These are phyloP conservation scores for Dictyophora rubrovolvata DNA, from an alignment of 768 basidiomycete genomes.

Conservation along the genomic window DNA sequence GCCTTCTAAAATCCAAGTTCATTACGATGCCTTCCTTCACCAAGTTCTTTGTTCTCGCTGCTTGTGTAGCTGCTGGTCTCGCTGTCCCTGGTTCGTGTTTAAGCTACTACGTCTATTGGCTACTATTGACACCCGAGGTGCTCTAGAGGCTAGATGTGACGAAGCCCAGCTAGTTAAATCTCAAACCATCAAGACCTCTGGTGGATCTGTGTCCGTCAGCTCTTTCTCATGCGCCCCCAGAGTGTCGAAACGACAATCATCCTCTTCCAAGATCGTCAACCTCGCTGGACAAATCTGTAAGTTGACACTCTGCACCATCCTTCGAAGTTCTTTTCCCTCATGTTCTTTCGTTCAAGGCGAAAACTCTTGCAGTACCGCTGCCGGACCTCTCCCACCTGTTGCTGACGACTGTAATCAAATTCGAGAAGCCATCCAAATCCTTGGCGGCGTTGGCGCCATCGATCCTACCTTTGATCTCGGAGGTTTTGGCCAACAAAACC, in stretches of 20 bases:
- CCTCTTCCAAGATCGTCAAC: background rate
- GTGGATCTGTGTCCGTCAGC: background rate
- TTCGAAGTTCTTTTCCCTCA: background rate
- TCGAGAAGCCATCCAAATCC: background rate
- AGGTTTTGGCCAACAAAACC: background rate
- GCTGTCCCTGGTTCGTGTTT: background rate
- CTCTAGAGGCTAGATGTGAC: background rate
- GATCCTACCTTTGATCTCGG: background rate
- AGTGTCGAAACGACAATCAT: background rate
- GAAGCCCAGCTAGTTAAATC: background rate
- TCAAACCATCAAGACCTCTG: background rate
- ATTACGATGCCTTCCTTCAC: conserved; percentile 4
- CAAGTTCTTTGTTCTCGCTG: background rate
- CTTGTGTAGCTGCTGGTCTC: background rate
- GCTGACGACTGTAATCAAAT: background rate
- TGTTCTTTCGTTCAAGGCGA: background rate
- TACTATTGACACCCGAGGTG: background rate
- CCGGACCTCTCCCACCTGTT: background rate
- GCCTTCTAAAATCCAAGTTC: background rate
- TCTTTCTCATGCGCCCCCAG: background rate
- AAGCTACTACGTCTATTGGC: background rate
- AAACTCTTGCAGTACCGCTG: background rate
- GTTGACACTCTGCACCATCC: background rate
- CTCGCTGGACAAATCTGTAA: background rate
- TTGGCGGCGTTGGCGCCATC: background rate